phyloP scores from a whole-genome alignment of 345 rosid genomes.

The Lumnitzera racemosa region DNA sequence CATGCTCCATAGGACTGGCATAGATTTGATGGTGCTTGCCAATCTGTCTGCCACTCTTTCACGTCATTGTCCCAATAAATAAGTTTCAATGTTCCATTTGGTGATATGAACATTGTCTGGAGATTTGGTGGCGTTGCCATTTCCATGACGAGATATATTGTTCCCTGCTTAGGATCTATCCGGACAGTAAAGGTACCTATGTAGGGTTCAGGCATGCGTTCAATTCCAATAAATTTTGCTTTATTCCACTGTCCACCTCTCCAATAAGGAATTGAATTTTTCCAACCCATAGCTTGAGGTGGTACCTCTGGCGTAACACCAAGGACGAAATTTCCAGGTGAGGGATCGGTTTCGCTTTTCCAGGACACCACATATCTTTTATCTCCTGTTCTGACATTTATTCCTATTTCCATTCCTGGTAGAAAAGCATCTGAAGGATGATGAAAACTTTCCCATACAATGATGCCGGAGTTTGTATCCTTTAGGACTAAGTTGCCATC shows the following conservation, averaged over 20 bases:
- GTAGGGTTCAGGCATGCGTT: too few species aligned
- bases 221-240: too few species aligned
- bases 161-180: too few species aligned
- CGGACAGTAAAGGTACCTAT: too few species aligned
- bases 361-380: slow-evolving; percentile 1
- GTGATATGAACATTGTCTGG: too few species aligned
- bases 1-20: not conserved
- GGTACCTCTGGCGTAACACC: slow-evolving; percentile 12
- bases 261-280: not conserved
- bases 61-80: too few species aligned
- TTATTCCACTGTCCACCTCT: slow-evolving; percentile 7
- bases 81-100: too few species aligned
- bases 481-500: slow-evolving; percentile 10
- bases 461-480: slow-evolving; percentile 17
- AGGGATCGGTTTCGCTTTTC: not conserved
- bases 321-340: slow-evolving; percentile 2
- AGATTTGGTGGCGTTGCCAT: too few species aligned
- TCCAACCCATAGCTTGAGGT: slow-evolving; percentile 14
- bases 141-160: too few species aligned
- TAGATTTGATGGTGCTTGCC: not conserved
- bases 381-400: not conserved
- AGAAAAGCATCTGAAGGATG: slow-evolving; percentile 6
- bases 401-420: slow-evolving; percentile 4
- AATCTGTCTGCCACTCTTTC: too few species aligned
- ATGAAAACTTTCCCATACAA: slow-evolving; percentile 13